Evolutionary conservation across 2,329 filamentous ascomycete species (phyloP).

Genomic region (Aspergillus neotritici): DNA sequence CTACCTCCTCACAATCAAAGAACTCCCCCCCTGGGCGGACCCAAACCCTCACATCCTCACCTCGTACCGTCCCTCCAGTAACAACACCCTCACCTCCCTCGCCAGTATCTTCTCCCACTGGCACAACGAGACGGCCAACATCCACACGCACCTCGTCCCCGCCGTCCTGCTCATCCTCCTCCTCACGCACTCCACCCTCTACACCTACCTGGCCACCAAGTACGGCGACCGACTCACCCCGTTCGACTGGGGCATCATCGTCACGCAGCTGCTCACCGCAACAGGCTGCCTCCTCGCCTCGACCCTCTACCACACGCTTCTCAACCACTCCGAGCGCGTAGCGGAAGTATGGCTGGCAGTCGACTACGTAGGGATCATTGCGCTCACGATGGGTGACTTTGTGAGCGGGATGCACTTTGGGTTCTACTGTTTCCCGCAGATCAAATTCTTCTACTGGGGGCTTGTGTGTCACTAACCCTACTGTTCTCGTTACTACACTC

Average conservation of each 20-base stretch:
- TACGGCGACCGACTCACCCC: conserved; percentile 2
- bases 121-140: conserved; percentile 44
- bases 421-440: conserved; percentile 29
- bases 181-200: conserved; percentile 2
- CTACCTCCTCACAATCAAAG: conserved; percentile 27
- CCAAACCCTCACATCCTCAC: conserved; percentile 39
- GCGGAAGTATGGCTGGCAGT: conserved; percentile 21
- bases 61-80: conserved; percentile 42
- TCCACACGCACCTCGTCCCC: conserved; percentile 44
- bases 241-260: conserved; percentile 14
- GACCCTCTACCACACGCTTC: conserved; percentile 29
- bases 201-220: conserved; percentile 6
- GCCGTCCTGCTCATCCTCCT: conserved; percentile 21
- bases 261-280: conserved; percentile 20
- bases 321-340: conserved; percentile 27
- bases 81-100: conserved; percentile 35
- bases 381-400: conserved; percentile 31
- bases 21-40: conserved; percentile 41
- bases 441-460: conserved; percentile 30
- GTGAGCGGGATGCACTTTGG: conserved; percentile 32
- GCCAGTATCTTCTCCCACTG: conserved; percentile 36
- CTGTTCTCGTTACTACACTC: too few species aligned
- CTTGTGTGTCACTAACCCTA: conserved; percentile 28
- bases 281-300: conserved; percentile 31
- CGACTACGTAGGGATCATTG: conserved; percentile 32